These are phyloP conservation scores for Penicillium expansum DNA, from an alignment of 2,329 filamentous ascomycete species.

Conservation along the genomic window DNA sequence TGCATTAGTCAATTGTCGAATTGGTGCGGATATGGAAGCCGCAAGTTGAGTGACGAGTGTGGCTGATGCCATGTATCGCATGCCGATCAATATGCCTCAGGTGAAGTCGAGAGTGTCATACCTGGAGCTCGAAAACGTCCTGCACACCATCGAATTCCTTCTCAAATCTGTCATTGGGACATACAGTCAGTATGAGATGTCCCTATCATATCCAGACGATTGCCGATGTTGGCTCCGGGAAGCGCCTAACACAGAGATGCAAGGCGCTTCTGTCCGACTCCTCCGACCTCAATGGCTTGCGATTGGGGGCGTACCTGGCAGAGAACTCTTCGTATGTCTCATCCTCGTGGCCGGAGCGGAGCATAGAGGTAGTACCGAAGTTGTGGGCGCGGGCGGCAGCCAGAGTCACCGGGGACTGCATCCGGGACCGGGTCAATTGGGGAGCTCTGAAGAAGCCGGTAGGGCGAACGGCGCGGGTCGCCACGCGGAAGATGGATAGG, in stretches of 20 bases:
- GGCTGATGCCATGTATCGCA: constrained; percentile 17
- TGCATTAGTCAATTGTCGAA: constrained; percentile 12
- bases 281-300: constrained; percentile 25
- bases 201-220: constrained; percentile 14
- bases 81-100: constrained; percentile 17
- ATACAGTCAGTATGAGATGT: constrained; percentile 33
- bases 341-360: constrained; percentile 69
- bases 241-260: constrained; percentile 14
- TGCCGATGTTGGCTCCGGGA: constrained; percentile 11
- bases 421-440: constrained; percentile 57
- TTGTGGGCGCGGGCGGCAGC: constrained; percentile 63
- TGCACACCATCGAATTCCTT: constrained; percentile 98
- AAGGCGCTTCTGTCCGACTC: constrained; percentile 8
- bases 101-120: constrained; percentile 48
- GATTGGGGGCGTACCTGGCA: constrained; percentile 67
- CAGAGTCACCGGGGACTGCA: constrained; percentile 55
- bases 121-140: constrained; percentile 99
- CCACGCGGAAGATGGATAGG: constrained; percentile 66
- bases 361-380: constrained; percentile 55
- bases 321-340: constrained; percentile 99
- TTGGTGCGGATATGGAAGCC: neutral
- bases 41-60: neutral
- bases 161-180: constrained; percentile 73
- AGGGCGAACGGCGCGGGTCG: constrained; percentile 63
- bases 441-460: constrained; percentile 62